Evolutionary conservation across 129 eudicot species (phyloP).

Genomic region (Tagetes erecta): DNA sequence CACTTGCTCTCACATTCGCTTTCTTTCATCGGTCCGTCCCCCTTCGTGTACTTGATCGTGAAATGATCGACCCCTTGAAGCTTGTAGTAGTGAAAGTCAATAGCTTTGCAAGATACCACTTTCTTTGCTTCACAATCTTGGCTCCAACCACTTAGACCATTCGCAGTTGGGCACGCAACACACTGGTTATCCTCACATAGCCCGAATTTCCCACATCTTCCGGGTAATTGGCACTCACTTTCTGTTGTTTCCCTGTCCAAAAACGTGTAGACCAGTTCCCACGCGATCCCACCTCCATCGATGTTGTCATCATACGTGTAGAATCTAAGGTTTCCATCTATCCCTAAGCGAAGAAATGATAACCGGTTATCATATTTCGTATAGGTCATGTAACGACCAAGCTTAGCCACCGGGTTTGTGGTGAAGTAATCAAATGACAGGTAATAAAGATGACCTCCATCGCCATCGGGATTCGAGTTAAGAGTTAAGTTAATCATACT

Average conservation of each 20-base stretch:
- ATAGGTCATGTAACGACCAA: no score
- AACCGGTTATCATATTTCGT: constrained; percentile 33
- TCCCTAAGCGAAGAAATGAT: constrained; percentile 48
- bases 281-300: neutral
- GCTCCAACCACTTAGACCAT: constrained; percentile 21
- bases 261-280: constrained; percentile 9
- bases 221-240: constrained; percentile 25
- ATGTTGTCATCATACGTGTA: constrained; percentile 9
- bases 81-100: constrained; percentile 25
- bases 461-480: no score
- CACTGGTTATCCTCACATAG: constrained; percentile 37
- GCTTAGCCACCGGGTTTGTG: no score
- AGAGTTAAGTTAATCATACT: no score
- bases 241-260: neutral
- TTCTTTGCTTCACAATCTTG: constrained; percentile 26
- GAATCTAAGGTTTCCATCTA: constrained; percentile 51
- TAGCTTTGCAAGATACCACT: neutral
- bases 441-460: no score
- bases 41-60: constrained; percentile 32
- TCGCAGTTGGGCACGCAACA: constrained; percentile 17
- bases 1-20: constrained; percentile 41
- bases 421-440: no score
- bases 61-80: constrained; percentile 48
- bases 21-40: constrained; percentile 30
- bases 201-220: constrained; percentile 36